A percentile compares a stretch with the other conserved stretches of the same genome.
These are phyloP conservation scores for Pseudisothecium myosuroides DNA, from an alignment of 225 moss, liverwort and hornwort species.

Conservation along the genomic window DNA sequence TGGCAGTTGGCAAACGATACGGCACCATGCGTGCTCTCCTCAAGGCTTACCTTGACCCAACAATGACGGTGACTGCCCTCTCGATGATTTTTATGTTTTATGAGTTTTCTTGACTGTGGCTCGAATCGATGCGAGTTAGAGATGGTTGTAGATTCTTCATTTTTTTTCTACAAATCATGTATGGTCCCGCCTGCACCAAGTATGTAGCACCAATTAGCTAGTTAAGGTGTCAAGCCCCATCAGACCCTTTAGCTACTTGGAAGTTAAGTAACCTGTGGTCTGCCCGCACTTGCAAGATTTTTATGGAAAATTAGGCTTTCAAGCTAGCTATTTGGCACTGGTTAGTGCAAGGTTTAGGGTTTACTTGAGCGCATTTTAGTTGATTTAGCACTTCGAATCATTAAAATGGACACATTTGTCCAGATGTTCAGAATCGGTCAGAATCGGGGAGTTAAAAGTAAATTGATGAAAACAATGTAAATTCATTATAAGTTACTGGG, in stretches of 20 bases:
- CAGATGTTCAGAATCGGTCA: background rate
- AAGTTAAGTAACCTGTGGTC: background rate
- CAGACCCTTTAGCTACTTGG: background rate
- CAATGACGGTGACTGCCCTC: constrained; percentile 39
- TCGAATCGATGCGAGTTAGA: background rate
- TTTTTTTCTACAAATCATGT: background rate
- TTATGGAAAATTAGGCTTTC: background rate
- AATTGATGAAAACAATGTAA: background rate
- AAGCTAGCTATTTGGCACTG: background rate
- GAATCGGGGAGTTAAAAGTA: background rate
- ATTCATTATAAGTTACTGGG: background rate
- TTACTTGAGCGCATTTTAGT: no score
- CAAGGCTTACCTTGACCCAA: constrained; percentile 63
- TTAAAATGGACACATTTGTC: background rate
- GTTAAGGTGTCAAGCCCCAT: background rate
- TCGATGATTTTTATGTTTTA: background rate
- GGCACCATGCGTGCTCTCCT: constrained; percentile 77
- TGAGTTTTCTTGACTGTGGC: background rate
- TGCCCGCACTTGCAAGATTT: background rate
- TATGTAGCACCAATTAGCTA: background rate
- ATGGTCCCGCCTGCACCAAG: background rate
- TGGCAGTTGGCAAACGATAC: constrained; percentile 69
- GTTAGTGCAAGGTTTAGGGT: background rate
- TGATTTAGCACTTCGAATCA: background rate
- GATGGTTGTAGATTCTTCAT: background rate